Evolutionary conservation across 495 filamentous ascomycete species (phyloP), one percentile per base, ranked within the genome.

Genomic region (Penicillium taxi): DNA sequence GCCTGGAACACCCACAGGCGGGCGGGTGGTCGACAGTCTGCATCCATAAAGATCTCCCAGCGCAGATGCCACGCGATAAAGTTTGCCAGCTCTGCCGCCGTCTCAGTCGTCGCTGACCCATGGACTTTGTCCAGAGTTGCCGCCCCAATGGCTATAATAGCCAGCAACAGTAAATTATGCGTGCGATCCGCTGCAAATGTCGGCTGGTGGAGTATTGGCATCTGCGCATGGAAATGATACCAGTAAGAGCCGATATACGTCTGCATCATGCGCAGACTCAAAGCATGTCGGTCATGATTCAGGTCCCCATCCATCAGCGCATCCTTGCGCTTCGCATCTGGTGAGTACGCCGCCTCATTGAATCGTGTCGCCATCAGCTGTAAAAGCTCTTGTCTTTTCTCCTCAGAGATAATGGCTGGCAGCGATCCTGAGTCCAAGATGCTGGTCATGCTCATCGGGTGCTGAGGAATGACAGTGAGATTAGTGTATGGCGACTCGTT

Each of bases 1-100:
- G 91, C 82, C 55, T 98, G 91, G 60, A 96, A 96, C 13, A 94
- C 75, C 91, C 91, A 98, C n/a, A 98, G 69, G 61, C 94, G 91
- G 11, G 91, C 91, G 3, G 91, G 90, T 6, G 91, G 89, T n/a
- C 82, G 70, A 59, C 90, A 94, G 57, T 94, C 87, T 17, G 74
- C 71, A 55, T 95, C 83, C 65, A 83, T 87, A 52, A 96, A 96
- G 37, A 90, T 80, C 52, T 89, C 82, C 82, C 89, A 95, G 19
- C 91, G 74, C 8, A 96, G 61, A 66, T 94, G 86, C 83, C 84
- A 90, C 2, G 86, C 84, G 23, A 96, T 65, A 53, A 95, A 91
- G 53, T 82, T 84, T 26, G 87, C 82, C 18, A 96, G 65, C 37
- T 86, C 75, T 2, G 82, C 78, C 9, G 82, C 84, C 12, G 75